Percentiles rank a stretch among this genome's conserved stretches.
These are phyloP conservation scores for Laburnicola sp. DNA, from an alignment of 2,329 filamentous ascomycete genomes.

Conservation along the genomic window DNA sequence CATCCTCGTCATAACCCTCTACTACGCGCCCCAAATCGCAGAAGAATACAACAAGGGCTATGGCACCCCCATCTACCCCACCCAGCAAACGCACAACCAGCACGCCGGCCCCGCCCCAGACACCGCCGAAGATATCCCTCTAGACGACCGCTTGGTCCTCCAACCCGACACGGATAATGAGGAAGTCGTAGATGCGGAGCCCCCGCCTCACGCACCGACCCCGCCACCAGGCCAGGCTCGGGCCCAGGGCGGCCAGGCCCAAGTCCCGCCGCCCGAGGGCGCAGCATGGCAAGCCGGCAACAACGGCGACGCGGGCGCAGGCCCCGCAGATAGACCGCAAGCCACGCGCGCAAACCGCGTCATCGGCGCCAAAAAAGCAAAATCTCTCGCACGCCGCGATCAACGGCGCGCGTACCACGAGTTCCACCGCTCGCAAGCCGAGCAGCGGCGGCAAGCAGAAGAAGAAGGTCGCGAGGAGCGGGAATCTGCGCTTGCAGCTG, in stretches of 20 bases:
- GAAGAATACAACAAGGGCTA: constrained; percentile 42
- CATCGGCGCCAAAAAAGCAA: constrained; percentile 56
- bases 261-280: constrained; percentile 8
- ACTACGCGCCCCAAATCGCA: constrained; percentile 52
- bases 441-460: constrained; percentile 49
- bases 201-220: constrained; percentile 30
- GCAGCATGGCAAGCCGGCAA: constrained; percentile 9
- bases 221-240: constrained; percentile 27
- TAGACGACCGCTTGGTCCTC: constrained; percentile 32
- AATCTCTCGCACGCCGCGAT: constrained; percentile 51
- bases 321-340: constrained; percentile 38
- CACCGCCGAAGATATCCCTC: constrained; percentile 21
- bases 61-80: constrained; percentile 7
- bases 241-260: too few relatives aligned
- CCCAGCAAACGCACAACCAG: constrained; percentile 2
- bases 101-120: not conserved
- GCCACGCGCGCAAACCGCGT: constrained; percentile 34
- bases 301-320: too few relatives aligned
- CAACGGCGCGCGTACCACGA: constrained; percentile 53
- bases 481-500: constrained; percentile 47
- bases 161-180: constrained; percentile 28
- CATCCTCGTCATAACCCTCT: constrained; percentile 50
- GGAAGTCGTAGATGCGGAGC: constrained; percentile 14
- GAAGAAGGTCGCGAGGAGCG: constrained; percentile 51
- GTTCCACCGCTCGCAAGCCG: constrained; percentile 53